Base-by-base conservation (phyloP, 331 rosid genomes). In the Malus hybrid region DNA sequence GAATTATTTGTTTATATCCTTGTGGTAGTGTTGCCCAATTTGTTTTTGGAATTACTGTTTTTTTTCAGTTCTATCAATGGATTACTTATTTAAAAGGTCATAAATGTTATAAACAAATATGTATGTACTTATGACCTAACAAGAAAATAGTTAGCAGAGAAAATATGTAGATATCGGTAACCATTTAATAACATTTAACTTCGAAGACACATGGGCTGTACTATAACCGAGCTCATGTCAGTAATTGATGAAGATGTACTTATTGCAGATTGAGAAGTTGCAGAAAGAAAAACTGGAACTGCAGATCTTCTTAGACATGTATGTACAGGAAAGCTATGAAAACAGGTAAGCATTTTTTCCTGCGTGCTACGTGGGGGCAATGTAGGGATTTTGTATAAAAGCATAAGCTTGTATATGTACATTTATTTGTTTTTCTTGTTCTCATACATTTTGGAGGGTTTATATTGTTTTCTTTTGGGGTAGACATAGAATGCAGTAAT, bases 191-290 rank as follows among this genome's bases (percentile, higher is more conserved):
- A 57, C 36, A 22, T 7, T 78, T 75, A 24, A 42, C 30, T 10
- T 19, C 14, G 46, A 62, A 77, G 63, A 26, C 42, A 53, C n/a
- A 19, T 28, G 42, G 61, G 50, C 73, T 72, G 44, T 76, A 18
- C 62, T 30, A 55, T 44, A 62, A 44, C 75, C 58, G 75, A 61
- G 68, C 74, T 76, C 64, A 10, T 65, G 70, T 55, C 30, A 65
- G 80, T 48, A 82, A 61, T 79, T 78, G 26, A 63, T 65, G 71
- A 19, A 16, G 73, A 58, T 84, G 70, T 74, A 65, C 68, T 57
- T 75, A 67, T 80, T 78, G 74, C 91, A 94, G 99, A 83, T 86
- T 86, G 97, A 92, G 71, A 83, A 78, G 90, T 79, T 87, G 82
- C 91, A 83, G 82, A 85, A 82, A 84, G 92, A 82, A 63, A 88